These are phyloP conservation scores for Gracilariopsis chorda DNA, from an alignment of 23 red algal species.

Conservation along the genomic window DNA sequence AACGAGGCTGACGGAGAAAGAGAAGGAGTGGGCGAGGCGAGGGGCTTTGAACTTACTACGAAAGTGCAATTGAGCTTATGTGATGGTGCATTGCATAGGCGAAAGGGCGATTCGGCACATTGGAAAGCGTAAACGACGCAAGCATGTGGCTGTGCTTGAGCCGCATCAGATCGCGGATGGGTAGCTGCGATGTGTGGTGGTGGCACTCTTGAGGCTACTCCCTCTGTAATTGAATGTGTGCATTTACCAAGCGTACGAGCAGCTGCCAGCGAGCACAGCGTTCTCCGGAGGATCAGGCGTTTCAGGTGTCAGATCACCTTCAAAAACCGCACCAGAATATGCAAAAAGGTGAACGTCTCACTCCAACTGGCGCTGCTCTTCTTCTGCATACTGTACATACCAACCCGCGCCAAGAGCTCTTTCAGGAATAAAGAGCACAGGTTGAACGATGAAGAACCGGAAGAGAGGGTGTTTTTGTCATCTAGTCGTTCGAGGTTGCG, in stretches of 20 bases:
- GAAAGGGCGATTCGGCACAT: neutral
- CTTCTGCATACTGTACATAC: no score
- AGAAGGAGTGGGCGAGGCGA: no score
- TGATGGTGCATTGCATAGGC: neutral
- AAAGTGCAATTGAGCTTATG: neutral
- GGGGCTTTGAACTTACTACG: neutral
- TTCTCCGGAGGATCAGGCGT: no score
- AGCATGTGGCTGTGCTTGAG: constrained; percentile 27
- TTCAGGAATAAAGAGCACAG: no score
- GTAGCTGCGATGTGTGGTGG: neutral
- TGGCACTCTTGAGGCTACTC: neutral
- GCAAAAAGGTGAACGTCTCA: no score
- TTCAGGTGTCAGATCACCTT: no score
- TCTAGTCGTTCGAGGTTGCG: neutral
- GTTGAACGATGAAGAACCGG: neutral
- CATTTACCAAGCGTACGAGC: neutral
- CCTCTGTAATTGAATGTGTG: neutral
- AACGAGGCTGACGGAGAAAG: neutral
- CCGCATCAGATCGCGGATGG: neutral
- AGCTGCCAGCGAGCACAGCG: no score
- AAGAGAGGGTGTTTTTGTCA: neutral
- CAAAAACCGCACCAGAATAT: no score
- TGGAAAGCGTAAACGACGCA: neutral
- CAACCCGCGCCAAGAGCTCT: no score
- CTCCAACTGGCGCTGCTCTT: no score